Evolutionary conservation across 2,329 filamentous ascomycete species (phyloP), one percentile per base, ranked within the genome.

Genomic region (Aspergillus tubingensis): DNA sequence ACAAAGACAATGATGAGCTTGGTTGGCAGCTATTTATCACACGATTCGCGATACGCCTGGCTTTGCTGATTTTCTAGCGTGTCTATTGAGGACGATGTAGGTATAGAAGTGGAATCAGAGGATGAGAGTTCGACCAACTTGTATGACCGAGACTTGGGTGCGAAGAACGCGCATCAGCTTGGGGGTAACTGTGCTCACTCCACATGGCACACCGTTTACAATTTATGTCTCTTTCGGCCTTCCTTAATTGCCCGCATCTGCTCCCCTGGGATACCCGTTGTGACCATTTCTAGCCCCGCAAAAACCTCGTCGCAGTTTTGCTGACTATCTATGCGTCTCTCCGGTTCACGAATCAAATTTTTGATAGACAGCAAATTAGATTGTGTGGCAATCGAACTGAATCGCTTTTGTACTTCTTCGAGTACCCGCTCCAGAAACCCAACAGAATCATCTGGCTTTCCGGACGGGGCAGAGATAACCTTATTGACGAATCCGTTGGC

Each of bases 181-280:
- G 23, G 6, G 23, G 23, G 23, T 25, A 25, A 25, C 23, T 25
- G 23, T 25, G 23, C 6, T 25, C 23, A 23, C 23, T 23, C 23
- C 10, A 13, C 11, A 10, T 30, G 27, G 8, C 8, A 10, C 3
- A 10, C 8, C 21, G 39, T 25, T 68, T 81, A 96, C 74, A 98
- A 79, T 81, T 98, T 98, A 80, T 99, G 95, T 74, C 88, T 91
- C 86, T 97, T 98, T 83, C 94, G 86, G 8, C 94, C 92, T 63
- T 83, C 87, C 1, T 92, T 91, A 72, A 98, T 80, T 82, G 91
- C 93, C 70, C 83, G 80, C 73, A 98, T 98, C 81, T 98, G 91
- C 75, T 89, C 85, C 81, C 97, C 92, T 19, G 95, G 95, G 44
- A 92, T 82, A 0, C 92, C 92, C 62, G 79, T 85, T 67, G 91